Percentiles rank a stretch among this genome's conserved stretches.
phyloP scores from a whole-genome alignment of 2,329 filamentous ascomycete species.

The Tolypocladium sp. region DNA sequence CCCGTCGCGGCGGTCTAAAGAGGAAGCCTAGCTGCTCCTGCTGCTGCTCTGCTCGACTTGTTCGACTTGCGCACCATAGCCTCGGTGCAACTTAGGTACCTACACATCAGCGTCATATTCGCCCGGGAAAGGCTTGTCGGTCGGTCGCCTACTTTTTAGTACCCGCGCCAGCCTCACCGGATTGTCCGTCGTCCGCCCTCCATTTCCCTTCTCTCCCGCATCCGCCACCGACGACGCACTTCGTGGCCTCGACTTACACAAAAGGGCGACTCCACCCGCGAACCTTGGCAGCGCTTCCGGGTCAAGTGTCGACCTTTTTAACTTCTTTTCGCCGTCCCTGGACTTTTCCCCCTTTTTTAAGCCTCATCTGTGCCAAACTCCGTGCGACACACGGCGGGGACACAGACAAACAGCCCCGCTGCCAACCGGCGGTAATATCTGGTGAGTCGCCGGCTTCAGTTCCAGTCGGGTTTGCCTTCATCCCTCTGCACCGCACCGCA shows the following conservation, averaged over 20 bases:
- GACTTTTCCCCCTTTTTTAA: neutral
- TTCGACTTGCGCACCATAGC: neutral
- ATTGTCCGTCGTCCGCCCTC: neutral
- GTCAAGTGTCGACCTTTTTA: neutral
- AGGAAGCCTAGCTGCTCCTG: neutral
- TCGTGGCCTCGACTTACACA: neutral
- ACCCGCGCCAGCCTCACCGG: neutral
- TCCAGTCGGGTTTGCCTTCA: neutral
- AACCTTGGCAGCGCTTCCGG: neutral
- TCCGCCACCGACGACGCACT: neutral
- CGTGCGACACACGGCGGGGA: neutral
- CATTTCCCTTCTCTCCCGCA: neutral
- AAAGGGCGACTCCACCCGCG: neutral
- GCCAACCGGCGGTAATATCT: neutral
- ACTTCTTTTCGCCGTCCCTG: neutral
- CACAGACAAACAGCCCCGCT: neutral
- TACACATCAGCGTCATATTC: neutral
- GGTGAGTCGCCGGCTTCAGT: conserved; percentile 1
- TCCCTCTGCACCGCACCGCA: neutral
- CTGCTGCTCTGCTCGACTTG: neutral
- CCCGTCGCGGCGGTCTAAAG: neutral
- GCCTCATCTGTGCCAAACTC: neutral
- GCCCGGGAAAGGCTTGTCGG: neutral
- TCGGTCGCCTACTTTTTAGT: neutral
- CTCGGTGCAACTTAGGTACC: neutral